Evolutionary conservation across 208 protist species (phyloP).

Genomic region (Leishmania lainsoni): DNA sequence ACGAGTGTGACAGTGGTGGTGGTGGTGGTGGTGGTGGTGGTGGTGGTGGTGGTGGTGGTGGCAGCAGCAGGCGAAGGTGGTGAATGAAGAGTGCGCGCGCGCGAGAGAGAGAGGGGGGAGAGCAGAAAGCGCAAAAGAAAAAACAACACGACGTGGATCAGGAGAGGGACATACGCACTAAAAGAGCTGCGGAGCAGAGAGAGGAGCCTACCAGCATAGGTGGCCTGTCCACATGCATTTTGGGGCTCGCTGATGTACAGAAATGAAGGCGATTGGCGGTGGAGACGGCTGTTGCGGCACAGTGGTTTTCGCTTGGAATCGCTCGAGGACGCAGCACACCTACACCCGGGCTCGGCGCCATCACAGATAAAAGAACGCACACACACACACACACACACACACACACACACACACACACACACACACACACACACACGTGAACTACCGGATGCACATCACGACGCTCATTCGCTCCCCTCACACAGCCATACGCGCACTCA

Average conservation of each 20-base stretch:
- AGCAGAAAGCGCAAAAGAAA: background rate
- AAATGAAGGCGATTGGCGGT: background rate
- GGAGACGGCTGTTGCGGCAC: background rate
- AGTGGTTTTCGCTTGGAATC: background rate
- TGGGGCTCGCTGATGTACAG: background rate
- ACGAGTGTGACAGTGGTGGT: background rate
- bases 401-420: background rate
- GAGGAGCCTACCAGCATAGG: background rate
- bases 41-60: background rate
- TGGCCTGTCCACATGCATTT: background rate
- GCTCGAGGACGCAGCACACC: background rate
- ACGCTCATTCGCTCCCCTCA: background rate
- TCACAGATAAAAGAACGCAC: background rate
- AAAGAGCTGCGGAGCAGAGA: background rate
- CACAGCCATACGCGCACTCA: background rate
- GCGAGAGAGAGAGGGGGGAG: background rate
- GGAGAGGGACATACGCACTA: background rate
- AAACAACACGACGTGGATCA: background rate
- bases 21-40: background rate
- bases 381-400: slow-evolving; percentile 7
- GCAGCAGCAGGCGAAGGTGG: background rate
- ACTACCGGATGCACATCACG: background rate
- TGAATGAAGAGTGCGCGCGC: background rate
- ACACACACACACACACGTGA: background rate
- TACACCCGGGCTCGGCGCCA: background rate